A percentile compares a stretch with the other conserved stretches of the same genome.
These are phyloP conservation scores for Malus orientalis DNA, from an alignment of 306 rosid species.

Conservation along the genomic window DNA sequence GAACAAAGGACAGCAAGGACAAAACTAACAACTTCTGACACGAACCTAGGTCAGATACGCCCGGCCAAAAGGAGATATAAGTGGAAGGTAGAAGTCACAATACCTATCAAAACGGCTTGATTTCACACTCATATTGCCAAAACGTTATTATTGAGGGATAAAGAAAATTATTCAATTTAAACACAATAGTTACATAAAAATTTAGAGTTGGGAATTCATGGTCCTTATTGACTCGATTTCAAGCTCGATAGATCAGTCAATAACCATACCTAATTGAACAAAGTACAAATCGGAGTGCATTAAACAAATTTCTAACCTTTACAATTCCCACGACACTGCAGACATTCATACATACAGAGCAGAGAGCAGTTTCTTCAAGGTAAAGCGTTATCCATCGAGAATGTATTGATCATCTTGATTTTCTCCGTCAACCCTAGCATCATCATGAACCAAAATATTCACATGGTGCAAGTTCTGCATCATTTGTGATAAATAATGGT, in stretches of 20 bases:
- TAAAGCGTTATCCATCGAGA: conserved; percentile 58
- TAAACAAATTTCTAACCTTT: conserved; percentile 45
- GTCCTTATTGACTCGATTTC: conserved; percentile 16
- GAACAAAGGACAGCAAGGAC: not conserved
- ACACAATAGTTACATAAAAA: conserved; percentile 39
- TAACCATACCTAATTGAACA: conserved; percentile 35
- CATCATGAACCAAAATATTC: conserved; percentile 70
- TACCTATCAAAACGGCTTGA: not conserved
- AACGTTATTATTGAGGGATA: not conserved
- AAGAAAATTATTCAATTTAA: conserved; percentile 4
- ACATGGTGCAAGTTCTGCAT: conserved; percentile 97
- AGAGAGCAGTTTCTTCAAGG: conserved; percentile 9
- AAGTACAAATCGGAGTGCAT: conserved; percentile 34
- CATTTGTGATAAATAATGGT: conserved; percentile 88
- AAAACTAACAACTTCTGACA: not conserved
- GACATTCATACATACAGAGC: conserved; percentile 15
- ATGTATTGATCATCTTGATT: conserved; percentile 93
- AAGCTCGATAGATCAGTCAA: conserved; percentile 33
- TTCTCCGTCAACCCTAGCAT: conserved; percentile 82
- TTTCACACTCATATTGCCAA: not conserved
- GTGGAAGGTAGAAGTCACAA: not conserved
- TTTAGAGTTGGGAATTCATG: conserved; percentile 7
- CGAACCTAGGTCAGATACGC: not conserved
- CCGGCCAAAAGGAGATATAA: not conserved
- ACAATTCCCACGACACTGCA: conserved; percentile 24